Evolutionary conservation across 768 basidiomycete genomes (phyloP), one percentile per base, ranked within the genome.

Genomic region (Boletus sp.): DNA sequence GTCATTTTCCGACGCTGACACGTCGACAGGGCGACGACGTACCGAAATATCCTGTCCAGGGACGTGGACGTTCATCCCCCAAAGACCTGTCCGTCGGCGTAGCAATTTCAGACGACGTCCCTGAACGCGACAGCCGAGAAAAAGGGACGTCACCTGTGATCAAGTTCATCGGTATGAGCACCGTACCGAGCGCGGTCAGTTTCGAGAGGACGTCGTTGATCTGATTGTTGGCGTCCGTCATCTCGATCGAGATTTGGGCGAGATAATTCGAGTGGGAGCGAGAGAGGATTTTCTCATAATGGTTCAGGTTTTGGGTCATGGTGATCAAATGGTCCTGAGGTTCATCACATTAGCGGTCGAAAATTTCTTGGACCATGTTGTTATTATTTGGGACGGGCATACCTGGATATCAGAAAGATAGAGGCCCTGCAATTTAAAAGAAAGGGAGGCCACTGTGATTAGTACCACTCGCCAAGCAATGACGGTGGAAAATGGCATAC

Each of bases 151-250:
- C 42, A 86, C 91, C 95, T 29, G 97, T 99, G 50, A 99, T 85
- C 72, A 98, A 75, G 73, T 98, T 98, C 89, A 95, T 97, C 36
- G 91, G 97, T 70, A 99, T 88, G 63, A 98, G 87, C 6, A 99
- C 86, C 7, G 97, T 99, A 82, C 97, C 97, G 46, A 99, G 82
- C 7, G 97, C 96, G 0, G 97, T 98, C 58, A 99, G 79, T 77
- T 98, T 98, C 5, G 92, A 93, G 6, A 98, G 84, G 2, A 99
- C 97, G 69, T 98, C 94, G 75, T 99, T 99, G 77, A 98, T 99
- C 77, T 98, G 94, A 73, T 99, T 99, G 76, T 99, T 99, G 41
- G 97, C 97, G 66, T 98, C 95, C 36, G 94, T 96, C 96, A 98
- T 99, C 78, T 98, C 97, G 74, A 99, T 98, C 42, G 94, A 97